Evolutionary conservation across 1,139 yeast species (phyloP).

Genomic region (Yamadazyma siamensis): DNA sequence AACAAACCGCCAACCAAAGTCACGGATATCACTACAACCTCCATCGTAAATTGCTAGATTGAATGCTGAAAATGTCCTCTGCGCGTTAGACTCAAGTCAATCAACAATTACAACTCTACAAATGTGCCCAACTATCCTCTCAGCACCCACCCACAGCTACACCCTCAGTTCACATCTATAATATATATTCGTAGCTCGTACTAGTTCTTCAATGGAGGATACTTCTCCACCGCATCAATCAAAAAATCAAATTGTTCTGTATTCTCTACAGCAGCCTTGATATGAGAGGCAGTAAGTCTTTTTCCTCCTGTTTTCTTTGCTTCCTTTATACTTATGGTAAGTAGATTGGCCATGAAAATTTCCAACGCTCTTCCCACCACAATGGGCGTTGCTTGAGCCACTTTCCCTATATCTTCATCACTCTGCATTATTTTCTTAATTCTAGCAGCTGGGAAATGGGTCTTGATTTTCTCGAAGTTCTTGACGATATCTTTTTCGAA

Average conservation of each 20-base stretch:
- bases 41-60: no score
- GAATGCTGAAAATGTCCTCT: no score
- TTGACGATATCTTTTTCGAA: conserved; percentile 29
- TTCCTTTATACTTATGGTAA: conserved; percentile 77
- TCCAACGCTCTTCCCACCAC: conserved; percentile 95
- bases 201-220: conserved; percentile 39
- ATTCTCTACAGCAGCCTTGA: conserved; percentile 76
- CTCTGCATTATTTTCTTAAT: conserved; percentile 96
- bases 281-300: conserved; percentile 79
- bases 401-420: conserved; percentile 97
- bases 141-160: no score
- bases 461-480: conserved; percentile 60
- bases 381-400: conserved; percentile 97
- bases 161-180: no score
- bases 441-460: conserved; percentile 96
- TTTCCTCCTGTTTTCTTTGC: conserved; percentile 76
- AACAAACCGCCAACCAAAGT: no score
- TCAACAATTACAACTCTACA: no score
- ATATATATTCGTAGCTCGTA: no score
- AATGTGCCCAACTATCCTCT: no score
- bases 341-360: conserved; percentile 84
- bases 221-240: conserved; percentile 68
- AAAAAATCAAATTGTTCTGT: conserved; percentile 92
- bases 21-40: no score
- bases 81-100: no score